A percentile compares a stretch with the other conserved stretches of the same genome.
Evolutionary conservation across 352 stramenopile genomes (phyloP).

Genomic region (Phytopythium helicoides): DNA sequence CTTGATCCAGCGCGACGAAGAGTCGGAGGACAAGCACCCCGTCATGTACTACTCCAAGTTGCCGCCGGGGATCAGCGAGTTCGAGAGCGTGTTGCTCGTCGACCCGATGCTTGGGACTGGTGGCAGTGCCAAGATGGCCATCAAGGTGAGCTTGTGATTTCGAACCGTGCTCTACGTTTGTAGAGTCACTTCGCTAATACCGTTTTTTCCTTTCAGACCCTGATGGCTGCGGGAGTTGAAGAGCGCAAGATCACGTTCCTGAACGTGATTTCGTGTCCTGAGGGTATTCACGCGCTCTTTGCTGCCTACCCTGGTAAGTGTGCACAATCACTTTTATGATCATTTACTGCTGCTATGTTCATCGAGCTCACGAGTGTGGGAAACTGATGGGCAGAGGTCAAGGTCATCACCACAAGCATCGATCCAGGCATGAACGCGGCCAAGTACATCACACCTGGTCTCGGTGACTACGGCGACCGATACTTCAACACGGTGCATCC

Average conservation of each 20-base stretch:
- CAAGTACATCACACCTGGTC: conserved; percentile 96
- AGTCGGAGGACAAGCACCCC: conserved; percentile 74
- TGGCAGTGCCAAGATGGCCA: conserved; percentile 87
- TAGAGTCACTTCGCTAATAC: background rate
- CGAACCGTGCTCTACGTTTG: too few relatives aligned
- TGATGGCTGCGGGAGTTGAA: conserved; percentile 84
- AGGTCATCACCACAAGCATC: conserved; percentile 51
- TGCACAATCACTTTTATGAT: background rate
- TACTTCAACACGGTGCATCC: conserved; percentile 91
- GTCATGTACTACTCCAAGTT: conserved; percentile 95
- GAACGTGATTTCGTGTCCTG: conserved; percentile 93
- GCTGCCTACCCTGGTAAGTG: conserved; percentile 59
- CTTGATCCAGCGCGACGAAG: conserved; percentile 96
- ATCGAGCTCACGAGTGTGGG: too few relatives aligned
- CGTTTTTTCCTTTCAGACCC: conserved; percentile 29
- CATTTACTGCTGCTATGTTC: too few relatives aligned
- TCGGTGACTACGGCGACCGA: conserved; percentile 95
- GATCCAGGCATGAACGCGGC: conserved; percentile 82
- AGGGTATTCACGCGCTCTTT: conserved; percentile 85
- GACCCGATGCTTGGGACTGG: conserved; percentile 96
- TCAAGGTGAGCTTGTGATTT: conserved; percentile 53
- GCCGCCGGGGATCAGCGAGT: conserved; percentile 67
- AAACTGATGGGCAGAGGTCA: conserved; percentile 34
- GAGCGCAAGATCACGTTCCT: conserved; percentile 92
- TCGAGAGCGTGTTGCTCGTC: conserved; percentile 90